Conservation (phyloP, 345 rosid species). For the Salix exigua region DNA sequence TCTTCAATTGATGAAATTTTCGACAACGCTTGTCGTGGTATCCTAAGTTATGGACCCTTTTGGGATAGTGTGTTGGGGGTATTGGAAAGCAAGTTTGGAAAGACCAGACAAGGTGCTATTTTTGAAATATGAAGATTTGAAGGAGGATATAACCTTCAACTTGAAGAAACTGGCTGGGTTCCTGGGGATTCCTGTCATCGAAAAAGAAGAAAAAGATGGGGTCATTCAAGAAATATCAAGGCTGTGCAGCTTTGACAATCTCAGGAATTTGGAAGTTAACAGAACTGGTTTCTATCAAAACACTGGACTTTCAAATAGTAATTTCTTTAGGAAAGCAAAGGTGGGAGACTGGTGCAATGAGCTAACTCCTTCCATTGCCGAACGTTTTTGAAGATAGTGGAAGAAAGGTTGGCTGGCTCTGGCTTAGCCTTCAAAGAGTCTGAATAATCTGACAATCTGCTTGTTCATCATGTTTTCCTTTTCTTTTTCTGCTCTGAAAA, state of each 20-base stretch:
- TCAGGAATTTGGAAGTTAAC: conserved; percentile 7
- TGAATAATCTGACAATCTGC: neutral
- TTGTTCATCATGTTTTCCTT: too few relatives aligned
- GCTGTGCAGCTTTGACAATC: neutral
- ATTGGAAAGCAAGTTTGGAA: too few relatives aligned
- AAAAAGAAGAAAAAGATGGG: conserved; percentile 9
- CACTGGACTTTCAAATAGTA: too few relatives aligned
- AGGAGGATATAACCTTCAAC: conserved; percentile 13
- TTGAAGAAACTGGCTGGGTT: conserved; percentile 22
- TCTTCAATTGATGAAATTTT: conserved; percentile 22
- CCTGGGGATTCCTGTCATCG: conserved; percentile 6
- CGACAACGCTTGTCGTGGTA: neutral
- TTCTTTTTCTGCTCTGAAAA: too few relatives aligned
- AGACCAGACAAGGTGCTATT: conserved; percentile 14
- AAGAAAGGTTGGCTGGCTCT: conserved; percentile 43
- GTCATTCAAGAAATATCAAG: conserved; percentile 1
- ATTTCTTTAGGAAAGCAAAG: too few relatives aligned
- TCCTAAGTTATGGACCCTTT: too few relatives aligned
- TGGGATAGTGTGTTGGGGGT: too few relatives aligned
- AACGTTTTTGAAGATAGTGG: conserved; percentile 16
- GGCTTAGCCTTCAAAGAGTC: conserved; percentile 41
- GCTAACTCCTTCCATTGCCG: too few relatives aligned
- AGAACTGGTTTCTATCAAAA: too few relatives aligned
- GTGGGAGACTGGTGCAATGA: too few relatives aligned
- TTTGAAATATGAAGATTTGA: conserved; percentile 38